Conservation (phyloP, 2,329 filamentous ascomycete genomes). For the Paecilomyces dactylethromorphus region DNA sequence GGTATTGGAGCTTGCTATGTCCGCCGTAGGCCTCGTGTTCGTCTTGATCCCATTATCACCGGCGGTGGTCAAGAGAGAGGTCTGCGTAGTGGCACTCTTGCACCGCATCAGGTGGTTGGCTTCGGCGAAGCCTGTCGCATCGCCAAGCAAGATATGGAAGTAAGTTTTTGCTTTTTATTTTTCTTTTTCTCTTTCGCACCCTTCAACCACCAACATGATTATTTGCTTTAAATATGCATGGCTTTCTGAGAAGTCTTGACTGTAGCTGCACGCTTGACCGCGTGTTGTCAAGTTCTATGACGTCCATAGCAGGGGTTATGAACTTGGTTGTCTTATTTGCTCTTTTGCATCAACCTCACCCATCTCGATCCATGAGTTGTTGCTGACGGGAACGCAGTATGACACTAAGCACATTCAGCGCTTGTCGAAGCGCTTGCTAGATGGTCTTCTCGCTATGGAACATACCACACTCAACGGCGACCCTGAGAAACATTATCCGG, state of each 20-base stretch:
- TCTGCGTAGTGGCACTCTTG: constrained; percentile 85
- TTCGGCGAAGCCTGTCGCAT: constrained; percentile 95
- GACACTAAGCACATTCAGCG: constrained; percentile 76
- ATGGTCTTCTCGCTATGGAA: constrained; percentile 79
- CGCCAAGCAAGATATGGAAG: constrained; percentile 80
- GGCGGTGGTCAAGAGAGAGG: constrained; percentile 96
- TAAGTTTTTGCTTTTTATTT: constrained; percentile 47
- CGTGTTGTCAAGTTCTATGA: constrained; percentile 47
- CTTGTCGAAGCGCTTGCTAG: constrained; percentile 76
- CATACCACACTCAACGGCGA: constrained; percentile 91
- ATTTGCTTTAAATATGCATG: constrained; percentile 81
- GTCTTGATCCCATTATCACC: constrained; percentile 90
- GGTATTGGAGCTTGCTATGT: constrained; percentile 96
- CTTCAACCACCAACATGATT: constrained; percentile 53
- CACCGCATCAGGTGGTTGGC: constrained; percentile 80
- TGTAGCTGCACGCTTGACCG: constrained; percentile 27
- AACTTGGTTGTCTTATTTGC: constrained; percentile 24
- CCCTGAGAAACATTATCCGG: constrained; percentile 76
- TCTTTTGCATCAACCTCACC: constrained; percentile 6
- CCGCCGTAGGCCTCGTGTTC: constrained; percentile 82
- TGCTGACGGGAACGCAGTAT: constrained; percentile 56
- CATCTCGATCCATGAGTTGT: constrained; percentile 12
- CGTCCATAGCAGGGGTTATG: constrained; percentile 63
- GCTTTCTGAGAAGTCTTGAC: constrained; percentile 74
- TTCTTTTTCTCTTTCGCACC: constrained; percentile 10